Base-by-base conservation (phyloP, 164 flowering plant species). In the Echeveria elegans region DNA sequence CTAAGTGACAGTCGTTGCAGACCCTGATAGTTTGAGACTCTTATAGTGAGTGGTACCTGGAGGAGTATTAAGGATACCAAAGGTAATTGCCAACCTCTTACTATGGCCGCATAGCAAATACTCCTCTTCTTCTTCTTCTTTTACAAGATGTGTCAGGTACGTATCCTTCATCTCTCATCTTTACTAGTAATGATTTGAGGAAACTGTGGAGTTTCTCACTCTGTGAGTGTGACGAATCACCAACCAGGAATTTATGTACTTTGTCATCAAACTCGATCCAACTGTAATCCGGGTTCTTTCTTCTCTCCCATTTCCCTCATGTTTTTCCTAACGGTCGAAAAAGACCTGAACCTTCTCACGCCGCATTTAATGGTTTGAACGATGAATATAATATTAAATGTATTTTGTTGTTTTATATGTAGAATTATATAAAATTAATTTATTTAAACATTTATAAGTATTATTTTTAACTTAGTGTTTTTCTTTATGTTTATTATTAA, bases 231-330 rank as follows among this genome's bases (percentile, higher is more conserved):
- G 82, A 82, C 24, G 12, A 65, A 71, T 89, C 97, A 47, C 93
- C 93, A 24, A 90, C 88, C 50, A 82, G 26, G 72, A 92, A 92
- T 71, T 81, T 80, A 43, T 92, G 96, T 24, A 86, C 85, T 72
- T 77, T 75, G 40, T 80, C 83, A 0, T 77, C 80, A 68, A 69
- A 72, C 77, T 89, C 93, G 30, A 91, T 83, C 91, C 94, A 90
- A 68, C 95, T 90, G 76, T 88, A 88, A 3, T 95, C 97, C 7
- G 94, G n/a, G 92, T 74, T 85, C 90, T 77, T 90, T 89, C 48
- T 72, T 83, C 2, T 88, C 82, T 59, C 97, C 89, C 80, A 72
- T 76, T 63, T 82, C 79, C 61, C 72, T 88, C 97, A 90, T 90
- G 63, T 70, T 81, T 61, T 62, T 82, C 64, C 96, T 63, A 7